phyloP scores from a whole-genome alignment of 2,329 filamentous ascomycete genomes.

The Scedosporium dehoogii region DNA sequence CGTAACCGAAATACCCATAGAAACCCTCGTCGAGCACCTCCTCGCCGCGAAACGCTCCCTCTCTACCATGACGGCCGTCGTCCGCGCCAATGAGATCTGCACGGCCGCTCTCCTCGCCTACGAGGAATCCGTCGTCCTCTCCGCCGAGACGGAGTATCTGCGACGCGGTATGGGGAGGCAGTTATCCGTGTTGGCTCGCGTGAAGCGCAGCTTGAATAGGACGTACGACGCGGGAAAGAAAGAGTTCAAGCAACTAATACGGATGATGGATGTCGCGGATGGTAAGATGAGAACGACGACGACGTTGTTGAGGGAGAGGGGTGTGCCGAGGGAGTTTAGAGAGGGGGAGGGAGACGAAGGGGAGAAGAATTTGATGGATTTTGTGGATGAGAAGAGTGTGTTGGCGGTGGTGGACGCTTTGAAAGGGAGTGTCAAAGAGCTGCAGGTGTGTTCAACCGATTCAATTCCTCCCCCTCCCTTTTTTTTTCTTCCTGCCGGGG shows the following conservation, averaged over 20 bases:
- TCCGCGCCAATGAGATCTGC: slow-evolving; percentile 79
- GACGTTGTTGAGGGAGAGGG: slow-evolving; percentile 50
- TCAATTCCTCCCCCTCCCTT: background rate
- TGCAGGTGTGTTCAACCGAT: slow-evolving; percentile 42
- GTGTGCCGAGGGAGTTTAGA: slow-evolving; percentile 54
- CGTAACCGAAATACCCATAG: slow-evolving; percentile 20
- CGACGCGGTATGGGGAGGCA: slow-evolving; percentile 51
- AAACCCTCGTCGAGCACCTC: slow-evolving; percentile 73
- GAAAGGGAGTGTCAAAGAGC: slow-evolving; percentile 60
- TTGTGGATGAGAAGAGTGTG: slow-evolving; percentile 65
- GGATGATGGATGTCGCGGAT: slow-evolving; percentile 57
- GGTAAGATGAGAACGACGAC: slow-evolving; percentile 56
- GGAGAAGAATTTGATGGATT: slow-evolving; percentile 59
- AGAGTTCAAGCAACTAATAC: slow-evolving; percentile 53
- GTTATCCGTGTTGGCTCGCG: slow-evolving; percentile 37
- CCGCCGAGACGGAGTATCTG: slow-evolving; percentile 60
- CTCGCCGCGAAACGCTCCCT: slow-evolving; percentile 81
- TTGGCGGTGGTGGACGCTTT: slow-evolving; percentile 54
- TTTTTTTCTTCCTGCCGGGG: background rate
- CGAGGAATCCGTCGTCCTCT: slow-evolving; percentile 67
- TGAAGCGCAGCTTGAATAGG: slow-evolving; percentile 40
- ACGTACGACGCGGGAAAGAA: slow-evolving; percentile 48
- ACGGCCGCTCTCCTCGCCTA: slow-evolving; percentile 64
- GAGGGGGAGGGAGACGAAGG: slow-evolving; percentile 40
- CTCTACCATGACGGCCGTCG: slow-evolving; percentile 71